These are phyloP conservation scores for Ulvella scutata DNA, from an alignment of 139 green algal genomes.

Conservation along the genomic window DNA sequence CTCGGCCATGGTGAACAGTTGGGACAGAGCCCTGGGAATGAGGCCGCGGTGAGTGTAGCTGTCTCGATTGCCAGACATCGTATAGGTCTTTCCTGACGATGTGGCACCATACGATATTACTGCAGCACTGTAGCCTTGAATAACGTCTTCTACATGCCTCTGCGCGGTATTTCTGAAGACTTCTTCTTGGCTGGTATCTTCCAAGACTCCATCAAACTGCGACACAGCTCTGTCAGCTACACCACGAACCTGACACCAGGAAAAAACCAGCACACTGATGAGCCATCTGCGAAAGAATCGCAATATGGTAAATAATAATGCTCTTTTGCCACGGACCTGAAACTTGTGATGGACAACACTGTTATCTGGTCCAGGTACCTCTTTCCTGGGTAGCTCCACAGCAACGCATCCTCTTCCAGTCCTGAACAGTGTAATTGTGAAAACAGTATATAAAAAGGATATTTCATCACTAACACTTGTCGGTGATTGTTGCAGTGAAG, in stretches of 20 bases:
- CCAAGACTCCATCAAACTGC: conserved; percentile 54
- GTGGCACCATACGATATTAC: conserved; percentile 73
- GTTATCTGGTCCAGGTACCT: conserved; percentile 29
- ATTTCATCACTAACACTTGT: no score
- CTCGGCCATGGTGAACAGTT: conserved; percentile 33
- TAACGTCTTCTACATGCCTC: conserved; percentile 44
- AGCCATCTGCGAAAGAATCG: neutral
- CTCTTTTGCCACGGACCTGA: neutral
- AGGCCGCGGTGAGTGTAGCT: conserved; percentile 50
- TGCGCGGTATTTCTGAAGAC: conserved; percentile 29
- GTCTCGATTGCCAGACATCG: conserved; percentile 38
- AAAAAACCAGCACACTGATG: neutral
- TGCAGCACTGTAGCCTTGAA: conserved; percentile 58
- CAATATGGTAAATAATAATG: neutral
- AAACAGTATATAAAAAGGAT: no score
- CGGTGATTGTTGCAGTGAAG: no score
- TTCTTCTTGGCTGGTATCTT: conserved; percentile 47
- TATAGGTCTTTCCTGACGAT: conserved; percentile 70
- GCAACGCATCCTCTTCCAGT: conserved; percentile 7
- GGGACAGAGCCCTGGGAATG: conserved; percentile 46
- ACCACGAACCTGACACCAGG: neutral
- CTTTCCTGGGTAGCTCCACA: conserved; percentile 33
- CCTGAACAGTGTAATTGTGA: neutral
- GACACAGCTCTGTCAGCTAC: conserved; percentile 4
- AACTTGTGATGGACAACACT: conserved; percentile 2